Evolutionary conservation across 2,329 filamentous ascomycete genomes (phyloP), one percentile per base, ranked within the genome.

Genomic region (Colletotrichum cuscutae): DNA sequence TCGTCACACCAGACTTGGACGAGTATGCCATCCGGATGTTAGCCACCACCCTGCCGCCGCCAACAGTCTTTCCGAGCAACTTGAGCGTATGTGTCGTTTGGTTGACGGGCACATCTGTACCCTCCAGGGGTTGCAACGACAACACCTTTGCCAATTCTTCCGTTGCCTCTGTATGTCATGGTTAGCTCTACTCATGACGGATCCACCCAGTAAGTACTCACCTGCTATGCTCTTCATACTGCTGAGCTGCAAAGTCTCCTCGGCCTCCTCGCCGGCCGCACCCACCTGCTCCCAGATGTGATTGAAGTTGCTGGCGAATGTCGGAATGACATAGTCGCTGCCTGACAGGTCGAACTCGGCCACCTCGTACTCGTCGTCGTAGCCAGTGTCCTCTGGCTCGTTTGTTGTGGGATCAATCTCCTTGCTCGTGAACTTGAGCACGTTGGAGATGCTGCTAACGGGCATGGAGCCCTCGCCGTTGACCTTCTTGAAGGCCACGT

Each of bases 321-420:
- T 93, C 24, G 97, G 97, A 60, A 98, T 89, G 74, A 99, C 91
- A 83, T 98, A 99, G 83, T 99, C 97, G 77, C 95, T 95, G 71
- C 96, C 97, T 22, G 91, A 89, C 73, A 99, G 90, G 74, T 98
- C 95, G 74, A 98, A 91, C 80, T 98, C 95, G 74, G 97, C 95
- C 73, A 98, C 93, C 84, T 98, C 94, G 81, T 99, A 99, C 85
- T 99, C 97, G 79, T 99, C 97, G 65, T 98, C 96, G 82, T 98
- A 98, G 58, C 97, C 97, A 59, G 86, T 89, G 19, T 97, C 95
- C 82, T 99, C 97, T 0, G 96, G 94, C 84, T 98, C 95, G 76
- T 91, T 91, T n/a, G 94, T 98, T 30, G 93, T 93, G 6, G 97
- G 97, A 79, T 99, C 97, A 76, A 99, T 97, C 84, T 99, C 97